phyloP scores from a whole-genome alignment of 805 yeast species.

The Yamadazyma laniorum region DNA sequence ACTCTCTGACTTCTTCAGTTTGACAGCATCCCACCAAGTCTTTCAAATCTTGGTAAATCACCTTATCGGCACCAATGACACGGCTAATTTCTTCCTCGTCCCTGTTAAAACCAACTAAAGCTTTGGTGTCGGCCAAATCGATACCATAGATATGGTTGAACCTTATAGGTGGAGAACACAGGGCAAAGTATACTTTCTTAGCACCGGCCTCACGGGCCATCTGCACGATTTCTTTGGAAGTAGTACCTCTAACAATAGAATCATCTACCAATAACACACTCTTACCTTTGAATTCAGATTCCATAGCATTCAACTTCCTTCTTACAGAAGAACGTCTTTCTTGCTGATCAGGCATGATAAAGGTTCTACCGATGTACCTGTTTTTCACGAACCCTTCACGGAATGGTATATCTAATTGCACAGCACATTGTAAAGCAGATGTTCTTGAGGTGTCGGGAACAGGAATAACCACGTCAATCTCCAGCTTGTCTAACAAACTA shows the following conservation, averaged over 20 bases:
- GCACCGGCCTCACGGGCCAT: constrained; percentile 99
- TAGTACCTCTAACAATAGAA: constrained; percentile 96
- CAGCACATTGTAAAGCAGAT: constrained; percentile 90
- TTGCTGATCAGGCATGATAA: constrained; percentile 97
- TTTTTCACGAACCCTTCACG: constrained; percentile 97
- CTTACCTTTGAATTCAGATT: constrained; percentile 80
- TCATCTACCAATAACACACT: constrained; percentile 92
- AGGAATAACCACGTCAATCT: constrained; percentile 92
- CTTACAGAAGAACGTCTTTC: constrained; percentile 93
- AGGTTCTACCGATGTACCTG: constrained; percentile 95
- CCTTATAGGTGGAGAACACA: constrained; percentile 98
- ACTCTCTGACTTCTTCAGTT: constrained; percentile 51
- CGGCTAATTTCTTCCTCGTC: constrained; percentile 71
- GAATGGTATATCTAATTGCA: constrained; percentile 73
- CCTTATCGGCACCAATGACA: constrained; percentile 85
- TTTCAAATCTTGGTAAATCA: constrained; percentile 80
- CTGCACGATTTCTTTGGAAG: constrained; percentile 90
- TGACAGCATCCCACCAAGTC: constrained; percentile 82
- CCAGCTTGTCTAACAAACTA: constrained; percentile 26
- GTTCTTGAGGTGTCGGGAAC: constrained; percentile 99
- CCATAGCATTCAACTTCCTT: constrained; percentile 95
- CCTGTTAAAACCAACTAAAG: constrained; percentile 83
- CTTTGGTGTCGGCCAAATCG: constrained; percentile 92
- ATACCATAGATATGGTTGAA: constrained; percentile 96
- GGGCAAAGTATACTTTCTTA: constrained; percentile 88